Evolutionary conservation across 352 stramenopile genomes (phyloP), one percentile per base, ranked within the genome.

Genomic region (Phytopythium mirpurense): DNA sequence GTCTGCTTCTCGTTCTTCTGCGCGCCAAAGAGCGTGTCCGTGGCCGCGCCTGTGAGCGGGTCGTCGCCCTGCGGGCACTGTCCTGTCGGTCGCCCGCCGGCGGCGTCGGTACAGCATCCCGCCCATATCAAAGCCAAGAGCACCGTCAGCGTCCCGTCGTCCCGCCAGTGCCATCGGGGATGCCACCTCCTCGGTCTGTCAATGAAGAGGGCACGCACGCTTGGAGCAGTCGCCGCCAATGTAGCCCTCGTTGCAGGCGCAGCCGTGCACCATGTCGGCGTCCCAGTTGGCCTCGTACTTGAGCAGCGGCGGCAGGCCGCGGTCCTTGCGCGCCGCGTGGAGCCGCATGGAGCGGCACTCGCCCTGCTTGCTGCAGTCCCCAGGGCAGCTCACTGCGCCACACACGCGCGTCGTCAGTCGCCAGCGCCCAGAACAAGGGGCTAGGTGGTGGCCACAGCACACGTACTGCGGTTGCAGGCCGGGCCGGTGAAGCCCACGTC

Each of bases 221-320:
- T 81, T 65, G 41, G 78, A 90, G 62, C 91, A 98, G 63, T 96
- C 87, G 21, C 88, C 90, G 36, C 88, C 83, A 18, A 70, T 71
- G 52, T 79, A 97, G 35, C 78, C 84, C 26, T 77, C 60, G 58
- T 96, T 70, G 67, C 90, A 97, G 29, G 93, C 66, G 63, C 90
- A 97, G 51, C 90, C 90, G 54, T 92, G 86, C 19, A 96, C 78
- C 69, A 88, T 93, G 36, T 94, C 74, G 29, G 71, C 79, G 68
- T 97, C 90, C 90, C 90, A 97, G 46, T 73, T 67, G 21, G 55
- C 29, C 14, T 76, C 63, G 49, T 90, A 90, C 15, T 56, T 43
- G 41, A 88, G 69, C 11, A 55, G 35, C 32, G 68, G 54, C 9
- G 77, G 74, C 11, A 83, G 29, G 14, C 78, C 78, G 42, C 61